Percentiles rank a stretch among this genome's conserved stretches.
These are phyloP conservation scores for Flueggea neowawraea DNA, from an alignment of 441 rosid genomes.

Conservation along the genomic window DNA sequence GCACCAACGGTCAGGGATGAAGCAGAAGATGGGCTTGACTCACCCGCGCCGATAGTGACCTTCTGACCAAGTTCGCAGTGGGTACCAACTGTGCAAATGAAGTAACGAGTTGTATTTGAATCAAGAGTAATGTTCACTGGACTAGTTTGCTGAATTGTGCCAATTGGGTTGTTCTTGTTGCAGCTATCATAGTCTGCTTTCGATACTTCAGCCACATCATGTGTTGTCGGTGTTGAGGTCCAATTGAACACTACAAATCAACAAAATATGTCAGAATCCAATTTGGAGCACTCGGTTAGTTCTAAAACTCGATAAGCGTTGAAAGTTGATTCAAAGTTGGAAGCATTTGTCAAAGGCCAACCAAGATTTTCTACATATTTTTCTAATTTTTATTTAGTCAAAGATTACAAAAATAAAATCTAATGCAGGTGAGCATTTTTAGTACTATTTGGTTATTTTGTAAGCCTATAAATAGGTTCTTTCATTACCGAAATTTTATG, in stretches of 20 bases:
- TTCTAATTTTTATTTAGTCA: no score
- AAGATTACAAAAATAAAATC: no score
- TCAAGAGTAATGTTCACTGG: constrained; percentile 24
- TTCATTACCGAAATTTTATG: no score
- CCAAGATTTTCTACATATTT: no score
- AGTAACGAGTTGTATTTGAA: constrained; percentile 22
- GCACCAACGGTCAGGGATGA: background rate
- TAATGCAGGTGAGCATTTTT: no score
- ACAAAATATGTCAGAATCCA: background rate
- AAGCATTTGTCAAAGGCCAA: no score
- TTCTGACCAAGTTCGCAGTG: constrained; percentile 37
- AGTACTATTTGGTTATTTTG: no score
- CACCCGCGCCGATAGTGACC: constrained; percentile 17
- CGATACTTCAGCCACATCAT: constrained; percentile 17
- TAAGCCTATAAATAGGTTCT: no score
- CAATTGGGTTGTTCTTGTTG: background rate
- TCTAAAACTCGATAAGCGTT: no score
- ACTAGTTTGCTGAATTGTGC: background rate
- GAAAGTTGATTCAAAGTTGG: no score
- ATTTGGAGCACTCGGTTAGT: no score
- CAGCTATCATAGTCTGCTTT: constrained; percentile 22
- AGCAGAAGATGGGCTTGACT: constrained; percentile 1
- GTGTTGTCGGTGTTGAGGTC: constrained; percentile 18
- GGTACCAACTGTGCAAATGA: constrained; percentile 18
- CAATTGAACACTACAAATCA: constrained; percentile 21